Base-by-base conservation (phyloP, 2,329 filamentous ascomycete species). In the Domatiomyces globalis region DNA sequence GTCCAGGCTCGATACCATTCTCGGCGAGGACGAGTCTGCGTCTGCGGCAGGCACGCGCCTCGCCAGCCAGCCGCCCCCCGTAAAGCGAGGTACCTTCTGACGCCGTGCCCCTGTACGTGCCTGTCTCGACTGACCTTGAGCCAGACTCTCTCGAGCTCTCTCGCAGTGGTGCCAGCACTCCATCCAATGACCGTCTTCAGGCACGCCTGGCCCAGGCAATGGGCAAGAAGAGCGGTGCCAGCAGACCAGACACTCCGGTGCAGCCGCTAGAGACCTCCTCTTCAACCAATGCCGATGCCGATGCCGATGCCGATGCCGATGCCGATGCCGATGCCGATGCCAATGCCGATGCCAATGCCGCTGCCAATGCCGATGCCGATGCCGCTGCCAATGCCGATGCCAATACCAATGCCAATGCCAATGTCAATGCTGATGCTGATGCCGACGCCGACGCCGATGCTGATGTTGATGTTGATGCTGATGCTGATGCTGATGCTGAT, bases 151-250 rank as follows among this genome's bases (percentile, higher is more conserved):
- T 57, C 15, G 73, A 65, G 54, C 68, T 76, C 50, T 81, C 83
- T 48, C 77, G 83, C 63, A 79, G 73, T 57, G 76, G 83, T 19
- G 84, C 84, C 4, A 79, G 77, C 43, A 79, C 74, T 56, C 77
- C 80, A 58, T 72, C 78, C 54, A 92, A 87, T 67, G 88, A 94
- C 61, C 80, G 88, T 49, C 73, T 98, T 44, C 89, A 95, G 64
- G 89, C 95, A 65, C 79, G 88, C 55, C 75, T 98, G 54, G 90
- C 90, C 27, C 86, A 87, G 63, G 92, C 89, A 27, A 80, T 95
- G 61, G 87, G 83, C 2, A 83, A 83, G 53, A 87, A 84, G 63
- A 10, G 10, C 10, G 78, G 75, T 52, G 65, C 71, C 2, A 65
- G 67, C 42, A 73, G 71, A 50, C 63, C 71, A 27, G 72, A 70